Base-by-base conservation (phyloP, 2,329 filamentous ascomycete species). In the Trichoderma asperellum region DNA sequence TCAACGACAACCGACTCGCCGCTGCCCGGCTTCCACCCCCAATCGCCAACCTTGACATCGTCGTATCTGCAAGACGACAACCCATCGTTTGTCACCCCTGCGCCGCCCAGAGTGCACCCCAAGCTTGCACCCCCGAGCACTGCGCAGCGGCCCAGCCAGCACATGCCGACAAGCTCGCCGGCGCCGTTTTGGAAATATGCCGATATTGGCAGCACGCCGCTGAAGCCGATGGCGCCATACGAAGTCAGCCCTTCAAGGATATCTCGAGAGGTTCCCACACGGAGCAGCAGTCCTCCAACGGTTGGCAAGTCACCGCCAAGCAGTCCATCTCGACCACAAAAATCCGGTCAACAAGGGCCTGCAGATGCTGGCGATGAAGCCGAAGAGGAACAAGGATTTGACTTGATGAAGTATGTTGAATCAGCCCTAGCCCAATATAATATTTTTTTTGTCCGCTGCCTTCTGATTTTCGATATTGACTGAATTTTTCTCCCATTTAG, bases 121-220 rank as follows among this genome's bases (percentile, higher is more conserved):
- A 88, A 87, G 73, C 85, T 95, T 52, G 92, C 91, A 1, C 93
- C 93, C 35, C 92, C 92, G 0, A 94, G 91, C 75, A 95, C 92
- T 6, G 89, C 91, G 5, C 91, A 94, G 76, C 85, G 92, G 68
- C 93, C 93, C 11, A 94, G 91, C 76, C 91, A 94, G 75, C 92
- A 93, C 78, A 93, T 95, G 87, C 92, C 92, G 40, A 94, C 93
- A 57, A 93, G 91, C 74, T 94, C 91, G 37, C 93, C 93, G 0
- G 93, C 93, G 0, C 92, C 92, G 0, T 96, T 96, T 79, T 96
- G 93, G 93, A 94, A 92, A 78, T 96, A 92, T 79, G 89, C 91
- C 52, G 91, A 94, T 73, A 87, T 93, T 70, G 87, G 88, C 32
- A 92, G 89, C 78, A 94, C 92, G 2, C 92, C 92, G 1, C 82